These are phyloP conservation scores for Euphorbia lathyris DNA, from an alignment of 345 rosid genomes.

Conservation along the genomic window DNA sequence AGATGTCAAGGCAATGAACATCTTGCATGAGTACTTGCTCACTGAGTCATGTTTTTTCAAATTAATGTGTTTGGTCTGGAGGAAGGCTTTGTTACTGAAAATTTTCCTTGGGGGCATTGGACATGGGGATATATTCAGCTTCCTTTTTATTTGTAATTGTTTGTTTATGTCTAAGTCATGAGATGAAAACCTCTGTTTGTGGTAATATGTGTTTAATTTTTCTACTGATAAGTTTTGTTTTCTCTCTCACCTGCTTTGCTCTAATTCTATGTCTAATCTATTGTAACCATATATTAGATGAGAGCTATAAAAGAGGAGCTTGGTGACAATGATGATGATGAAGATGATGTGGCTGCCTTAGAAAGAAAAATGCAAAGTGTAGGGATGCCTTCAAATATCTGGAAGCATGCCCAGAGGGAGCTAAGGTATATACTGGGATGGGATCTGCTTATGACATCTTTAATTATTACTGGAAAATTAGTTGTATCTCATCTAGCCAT, in stretches of 20 bases:
- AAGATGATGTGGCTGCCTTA: conserved; percentile 91
- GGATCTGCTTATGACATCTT: not conserved
- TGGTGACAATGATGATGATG: conserved; percentile 97
- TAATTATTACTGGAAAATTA: not conserved
- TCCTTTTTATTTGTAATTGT: not conserved
- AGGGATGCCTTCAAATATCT: conserved; percentile 89
- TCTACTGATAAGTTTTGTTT: not conserved
- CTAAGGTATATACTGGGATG: conserved; percentile 51
- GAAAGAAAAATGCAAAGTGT: conserved; percentile 98
- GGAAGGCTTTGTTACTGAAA: not conserved
- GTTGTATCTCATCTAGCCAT: not conserved
- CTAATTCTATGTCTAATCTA: conserved; percentile 11
- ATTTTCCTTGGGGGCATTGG: not conserved
- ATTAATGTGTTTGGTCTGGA: not conserved
- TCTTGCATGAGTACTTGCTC: not conserved
- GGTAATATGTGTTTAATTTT: not conserved
- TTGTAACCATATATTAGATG: conserved; percentile 53
- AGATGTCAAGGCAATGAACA: not conserved
- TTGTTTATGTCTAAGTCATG: not conserved
- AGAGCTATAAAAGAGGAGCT: conserved; percentile 99
- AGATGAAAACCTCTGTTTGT: not conserved
- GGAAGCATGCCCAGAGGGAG: conserved; percentile 99
- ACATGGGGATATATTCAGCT: not conserved
- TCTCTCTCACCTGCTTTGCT: conserved; percentile 6
- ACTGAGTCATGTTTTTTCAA: not conserved